Percentiles rank a stretch among this genome's conserved stretches.
phyloP scores from a whole-genome alignment of 345 rosid species.

The Laguncularia racemosa region DNA sequence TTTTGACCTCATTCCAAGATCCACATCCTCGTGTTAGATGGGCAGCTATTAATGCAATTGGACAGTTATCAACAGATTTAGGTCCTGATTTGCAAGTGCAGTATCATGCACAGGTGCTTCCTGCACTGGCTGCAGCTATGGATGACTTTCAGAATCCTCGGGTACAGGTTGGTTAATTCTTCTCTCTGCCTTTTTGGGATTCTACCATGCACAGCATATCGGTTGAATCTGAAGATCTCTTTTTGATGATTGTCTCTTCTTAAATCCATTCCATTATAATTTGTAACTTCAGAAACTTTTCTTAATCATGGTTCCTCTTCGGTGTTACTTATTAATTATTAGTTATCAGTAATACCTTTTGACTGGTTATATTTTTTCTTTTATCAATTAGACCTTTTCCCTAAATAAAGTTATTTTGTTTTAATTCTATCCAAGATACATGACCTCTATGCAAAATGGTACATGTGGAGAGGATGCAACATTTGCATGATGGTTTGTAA shows the following conservation, averaged over 20 bases:
- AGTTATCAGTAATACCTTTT: too few relatives aligned
- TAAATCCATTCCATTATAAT: too few relatives aligned
- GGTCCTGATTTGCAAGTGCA: slow-evolving; percentile 99
- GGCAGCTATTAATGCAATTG: slow-evolving; percentile 99
- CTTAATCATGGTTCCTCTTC: too few relatives aligned
- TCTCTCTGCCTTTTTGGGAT: background rate
- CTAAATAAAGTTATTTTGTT: too few relatives aligned
- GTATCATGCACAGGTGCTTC: slow-evolving; percentile 77
- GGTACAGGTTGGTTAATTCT: slow-evolving; percentile 63
- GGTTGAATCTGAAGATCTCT: slow-evolving; percentile 1
- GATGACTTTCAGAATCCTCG: slow-evolving; percentile 97
- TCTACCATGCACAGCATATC: background rate
- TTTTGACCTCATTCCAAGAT: slow-evolving; percentile 71
- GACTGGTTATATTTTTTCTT: too few relatives aligned
- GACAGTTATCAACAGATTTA: slow-evolving; percentile 95
- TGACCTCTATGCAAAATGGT: too few relatives aligned
- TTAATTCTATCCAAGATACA: too few relatives aligned
- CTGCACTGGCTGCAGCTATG: slow-evolving; percentile 86
- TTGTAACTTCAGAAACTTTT: too few relatives aligned
- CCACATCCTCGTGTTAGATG: slow-evolving; percentile 96
- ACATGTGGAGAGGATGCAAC: too few relatives aligned
- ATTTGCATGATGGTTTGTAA: too few relatives aligned
- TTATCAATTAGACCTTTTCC: too few relatives aligned
- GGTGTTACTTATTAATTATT: too few relatives aligned
- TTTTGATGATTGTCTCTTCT: background rate